phyloP scores from a whole-genome alignment of 257 asterid genomes.

The Solanum corneliomulleri region DNA sequence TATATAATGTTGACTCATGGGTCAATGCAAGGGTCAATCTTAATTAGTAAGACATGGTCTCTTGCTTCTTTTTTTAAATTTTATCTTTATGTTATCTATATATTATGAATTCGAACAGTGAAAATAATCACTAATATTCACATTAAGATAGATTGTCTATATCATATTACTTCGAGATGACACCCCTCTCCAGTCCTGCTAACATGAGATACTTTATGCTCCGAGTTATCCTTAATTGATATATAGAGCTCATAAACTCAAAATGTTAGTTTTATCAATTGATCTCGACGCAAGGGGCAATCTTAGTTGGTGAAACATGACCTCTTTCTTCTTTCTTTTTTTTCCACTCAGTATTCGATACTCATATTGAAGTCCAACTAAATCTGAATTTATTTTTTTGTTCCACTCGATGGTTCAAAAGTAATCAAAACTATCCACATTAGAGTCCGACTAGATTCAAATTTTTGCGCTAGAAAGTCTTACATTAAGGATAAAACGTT shows the following conservation, averaged over 20 bases:
- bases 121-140: background rate
- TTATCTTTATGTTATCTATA: background rate
- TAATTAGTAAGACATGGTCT: background rate
- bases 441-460: background rate
- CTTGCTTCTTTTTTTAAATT: background rate
- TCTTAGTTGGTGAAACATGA: background rate
- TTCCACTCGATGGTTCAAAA: background rate
- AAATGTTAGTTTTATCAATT: background rate
- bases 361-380: fast-evolving
- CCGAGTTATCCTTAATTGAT: background rate
- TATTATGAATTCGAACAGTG: fast-evolving
- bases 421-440: background rate
- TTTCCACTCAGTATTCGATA: fast-evolving
- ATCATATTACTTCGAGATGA: background rate
- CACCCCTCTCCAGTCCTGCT: background rate
- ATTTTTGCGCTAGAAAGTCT: too few relatives aligned
- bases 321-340: background rate
- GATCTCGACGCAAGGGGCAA: background rate
- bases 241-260: background rate
- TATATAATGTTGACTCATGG: background rate
- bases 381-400: too few relatives aligned
- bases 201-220: background rate
- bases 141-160: fast-evolving
- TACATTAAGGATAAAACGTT: background rate
- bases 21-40: background rate